These are phyloP conservation scores for Chytriomyces confervae DNA, from an alignment of 192 early-diverging fungal species.

Conservation along the genomic window DNA sequence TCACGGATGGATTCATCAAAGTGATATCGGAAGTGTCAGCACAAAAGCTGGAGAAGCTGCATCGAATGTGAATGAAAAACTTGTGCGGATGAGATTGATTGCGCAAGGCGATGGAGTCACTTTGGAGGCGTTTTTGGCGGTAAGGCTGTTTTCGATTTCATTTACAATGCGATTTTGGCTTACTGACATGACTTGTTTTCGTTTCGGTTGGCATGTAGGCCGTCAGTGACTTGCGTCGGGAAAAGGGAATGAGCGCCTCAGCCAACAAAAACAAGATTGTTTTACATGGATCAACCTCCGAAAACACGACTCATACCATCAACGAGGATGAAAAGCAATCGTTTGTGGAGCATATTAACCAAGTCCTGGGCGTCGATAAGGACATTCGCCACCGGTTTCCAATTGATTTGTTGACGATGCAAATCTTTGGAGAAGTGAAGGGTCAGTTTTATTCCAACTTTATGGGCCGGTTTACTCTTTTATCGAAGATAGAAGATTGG, in stretches of 20 bases:
- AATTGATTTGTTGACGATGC: constrained; percentile 92
- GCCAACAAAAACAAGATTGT: constrained; percentile 81
- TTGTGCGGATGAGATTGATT: constrained; percentile 41
- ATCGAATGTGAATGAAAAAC: constrained; percentile 50
- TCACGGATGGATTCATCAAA: constrained; percentile 46
- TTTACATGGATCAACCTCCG: constrained; percentile 76
- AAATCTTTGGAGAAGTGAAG: constrained; percentile 94
- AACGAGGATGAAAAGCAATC: constrained; percentile 98
- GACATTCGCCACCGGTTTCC: constrained; percentile 88
- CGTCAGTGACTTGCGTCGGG: constrained; percentile 52
- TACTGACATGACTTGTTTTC: not conserved
- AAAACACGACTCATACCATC: constrained; percentile 94
- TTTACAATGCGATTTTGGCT: not conserved
- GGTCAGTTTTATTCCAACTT: constrained; percentile 50
- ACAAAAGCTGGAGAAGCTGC: constrained; percentile 58
- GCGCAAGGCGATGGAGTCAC: constrained; percentile 46
- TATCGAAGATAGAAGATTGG: not conserved
- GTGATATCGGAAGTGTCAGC: constrained; percentile 53
- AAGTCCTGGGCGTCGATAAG: constrained; percentile 77
- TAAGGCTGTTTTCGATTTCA: not conserved
- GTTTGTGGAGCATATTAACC: constrained; percentile 95
- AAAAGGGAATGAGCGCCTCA: constrained; percentile 51
- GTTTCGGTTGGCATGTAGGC: constrained; percentile 25
- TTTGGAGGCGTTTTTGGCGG: constrained; percentile 58
- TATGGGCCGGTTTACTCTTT: not conserved